Evolutionary conservation across 352 stramenopile species (phyloP).

Genomic region (Hyaloperonospora brassicae): DNA sequence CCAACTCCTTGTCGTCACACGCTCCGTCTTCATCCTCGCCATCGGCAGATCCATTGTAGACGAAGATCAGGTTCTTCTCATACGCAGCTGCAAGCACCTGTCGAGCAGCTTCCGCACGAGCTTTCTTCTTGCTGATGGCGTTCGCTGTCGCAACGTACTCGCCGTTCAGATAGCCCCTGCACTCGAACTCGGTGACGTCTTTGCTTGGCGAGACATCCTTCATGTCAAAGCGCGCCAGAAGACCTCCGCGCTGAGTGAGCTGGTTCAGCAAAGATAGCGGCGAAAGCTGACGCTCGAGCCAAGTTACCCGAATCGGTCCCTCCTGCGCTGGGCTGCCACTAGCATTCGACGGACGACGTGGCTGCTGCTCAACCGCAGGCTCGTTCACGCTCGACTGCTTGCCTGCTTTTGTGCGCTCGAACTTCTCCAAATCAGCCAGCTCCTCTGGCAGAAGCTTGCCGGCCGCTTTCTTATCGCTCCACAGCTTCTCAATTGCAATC

Average conservation of each 20-base stretch:
- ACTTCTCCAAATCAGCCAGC: conserved; percentile 48
- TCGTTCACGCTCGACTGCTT: conserved; percentile 7
- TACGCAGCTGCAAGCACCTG: conserved; percentile 72
- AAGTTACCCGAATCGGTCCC: conserved; percentile 28
- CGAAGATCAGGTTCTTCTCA: conserved; percentile 39
- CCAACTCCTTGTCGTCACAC: conserved; percentile 19
- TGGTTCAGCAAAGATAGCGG: conserved; percentile 48
- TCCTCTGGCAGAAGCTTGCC: conserved; percentile 48
- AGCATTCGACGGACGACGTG: background rate
- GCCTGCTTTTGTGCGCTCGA: conserved; percentile 23
- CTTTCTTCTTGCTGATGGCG: conserved; percentile 82
- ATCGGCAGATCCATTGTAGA: conserved; percentile 27
- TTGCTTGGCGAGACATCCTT: conserved; percentile 40
- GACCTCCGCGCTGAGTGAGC: conserved; percentile 32
- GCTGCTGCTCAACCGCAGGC: background rate
- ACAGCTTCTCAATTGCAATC: conserved; percentile 64
- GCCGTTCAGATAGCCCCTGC: conserved; percentile 41
- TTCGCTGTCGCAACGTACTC: conserved; percentile 25
- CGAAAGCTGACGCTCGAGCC: conserved; percentile 38
- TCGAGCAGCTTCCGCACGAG: conserved; percentile 39
- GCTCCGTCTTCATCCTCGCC: conserved; percentile 22
- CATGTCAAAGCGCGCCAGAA: conserved; percentile 41
- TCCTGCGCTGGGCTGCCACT: conserved; percentile 2
- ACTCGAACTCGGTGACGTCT: conserved; percentile 41
- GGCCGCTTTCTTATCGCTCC: conserved; percentile 58